phyloP scores from a whole-genome alignment of 257 asterid species.

The Fraxinus anomala region DNA sequence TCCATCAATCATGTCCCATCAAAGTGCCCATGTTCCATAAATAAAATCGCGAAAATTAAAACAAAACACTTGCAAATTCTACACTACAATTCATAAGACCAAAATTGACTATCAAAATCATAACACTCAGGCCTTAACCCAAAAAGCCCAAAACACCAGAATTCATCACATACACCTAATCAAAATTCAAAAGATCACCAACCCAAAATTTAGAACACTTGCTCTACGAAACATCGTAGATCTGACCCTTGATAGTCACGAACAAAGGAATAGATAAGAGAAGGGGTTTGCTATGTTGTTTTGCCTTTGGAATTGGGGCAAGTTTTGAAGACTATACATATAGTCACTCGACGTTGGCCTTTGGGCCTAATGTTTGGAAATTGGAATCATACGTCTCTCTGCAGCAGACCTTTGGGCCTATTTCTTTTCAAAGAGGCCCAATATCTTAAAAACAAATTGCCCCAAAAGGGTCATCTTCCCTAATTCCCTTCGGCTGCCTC shows the following conservation, averaged over 20 bases:
- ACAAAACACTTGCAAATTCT: constrained; percentile 18
- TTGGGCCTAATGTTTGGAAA: too few species aligned
- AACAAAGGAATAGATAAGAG: constrained; percentile 49
- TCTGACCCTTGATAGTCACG: constrained; percentile 96
- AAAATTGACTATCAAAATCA: constrained; percentile 19
- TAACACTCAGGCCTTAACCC: background rate
- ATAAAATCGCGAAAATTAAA: constrained; percentile 14
- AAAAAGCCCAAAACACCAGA: background rate
- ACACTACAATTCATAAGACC: constrained; percentile 10
- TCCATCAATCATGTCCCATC: constrained; percentile 20
- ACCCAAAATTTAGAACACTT: constrained; percentile 39
- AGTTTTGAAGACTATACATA: too few species aligned
- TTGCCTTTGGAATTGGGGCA: too few species aligned
- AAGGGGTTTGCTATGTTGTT: too few species aligned
- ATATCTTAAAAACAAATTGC: too few species aligned
- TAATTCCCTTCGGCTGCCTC: too few species aligned
- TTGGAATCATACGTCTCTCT: too few species aligned
- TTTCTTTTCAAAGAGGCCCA: too few species aligned
- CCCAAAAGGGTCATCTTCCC: too few species aligned
- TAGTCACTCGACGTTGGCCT: too few species aligned
- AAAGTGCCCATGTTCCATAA: background rate
- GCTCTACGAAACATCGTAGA: constrained; percentile 97
- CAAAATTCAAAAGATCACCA: background rate
- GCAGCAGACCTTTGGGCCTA: too few species aligned
- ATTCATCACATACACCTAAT: background rate